Conservation (phyloP, 352 stramenopile genomes). For the Thalassiosira livingstoniorum region DNA sequence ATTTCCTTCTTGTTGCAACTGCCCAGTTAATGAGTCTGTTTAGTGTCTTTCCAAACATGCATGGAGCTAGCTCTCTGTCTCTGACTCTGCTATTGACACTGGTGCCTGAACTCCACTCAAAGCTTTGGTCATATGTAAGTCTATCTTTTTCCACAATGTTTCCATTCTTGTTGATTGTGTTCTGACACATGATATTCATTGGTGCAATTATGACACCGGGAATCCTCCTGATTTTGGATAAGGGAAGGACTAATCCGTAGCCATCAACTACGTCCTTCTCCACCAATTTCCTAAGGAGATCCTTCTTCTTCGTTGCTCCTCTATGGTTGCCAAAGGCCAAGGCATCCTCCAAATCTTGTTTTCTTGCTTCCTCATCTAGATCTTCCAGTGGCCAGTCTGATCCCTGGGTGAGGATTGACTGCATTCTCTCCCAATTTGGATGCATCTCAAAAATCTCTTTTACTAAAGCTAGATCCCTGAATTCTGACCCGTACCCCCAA, state of each 20-base stretch:
- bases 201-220: neutral
- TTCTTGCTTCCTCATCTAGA: neutral
- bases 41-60: constrained; percentile 21
- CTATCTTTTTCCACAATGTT: constrained; percentile 29
- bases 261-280: constrained; percentile 7
- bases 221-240: neutral
- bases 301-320: neutral
- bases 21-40: constrained; percentile 13
- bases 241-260: neutral
- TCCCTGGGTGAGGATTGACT: constrained; percentile 3
- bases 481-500: constrained; percentile 10
- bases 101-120: constrained; percentile 8
- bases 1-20: neutral
- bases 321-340: neutral
- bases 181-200: constrained; percentile 23
- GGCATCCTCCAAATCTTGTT: neutral
- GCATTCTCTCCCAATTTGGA: constrained; percentile 2
- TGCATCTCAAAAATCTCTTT: neutral
- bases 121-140: constrained; percentile 42
- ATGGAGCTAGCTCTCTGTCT: neutral
- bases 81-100: constrained; percentile 27
- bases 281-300: neutral
- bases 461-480: neutral
- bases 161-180: constrained; percentile 20
- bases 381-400: constrained; percentile 13